A percentile compares a stretch with the other conserved stretches of the same genome.
These are phyloP conservation scores for Candida methanosorbosa DNA, from an alignment of 805 yeast genomes.

Conservation along the genomic window DNA sequence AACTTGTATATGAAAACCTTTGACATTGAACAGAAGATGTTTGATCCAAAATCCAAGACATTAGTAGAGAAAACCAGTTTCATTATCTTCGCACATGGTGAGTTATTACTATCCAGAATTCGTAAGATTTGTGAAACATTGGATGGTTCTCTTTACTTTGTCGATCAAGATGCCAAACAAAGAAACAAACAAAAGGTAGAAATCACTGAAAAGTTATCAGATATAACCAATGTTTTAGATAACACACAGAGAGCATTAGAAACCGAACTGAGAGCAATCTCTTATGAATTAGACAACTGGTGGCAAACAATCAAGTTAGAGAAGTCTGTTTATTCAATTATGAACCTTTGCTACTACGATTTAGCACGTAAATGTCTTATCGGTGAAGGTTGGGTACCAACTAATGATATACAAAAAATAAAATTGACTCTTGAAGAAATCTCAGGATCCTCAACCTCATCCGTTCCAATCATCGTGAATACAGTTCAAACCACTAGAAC, in stretches of 20 bases:
- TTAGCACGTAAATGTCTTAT: conserved; percentile 54
- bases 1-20: conserved; percentile 71
- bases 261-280: conserved; percentile 58
- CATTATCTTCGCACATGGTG: conserved; percentile 88
- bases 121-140: conserved; percentile 82
- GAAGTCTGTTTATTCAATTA: conserved; percentile 45
- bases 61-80: conserved; percentile 71
- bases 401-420: conserved; percentile 38
- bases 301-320: conserved; percentile 45
- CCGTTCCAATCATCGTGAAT: conserved; percentile 31
- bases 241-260: conserved; percentile 44
- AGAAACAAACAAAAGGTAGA: conserved; percentile 30
- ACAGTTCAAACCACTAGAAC: conserved; percentile 67
- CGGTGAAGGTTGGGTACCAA: conserved; percentile 73
- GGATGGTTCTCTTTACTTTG: conserved; percentile 69
- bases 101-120: conserved; percentile 60
- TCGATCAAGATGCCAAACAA: conserved; percentile 33
- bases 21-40: conserved; percentile 62
- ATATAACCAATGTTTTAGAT: conserved; percentile 39
- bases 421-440: conserved; percentile 35
- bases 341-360: conserved; percentile 65
- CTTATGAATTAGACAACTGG: conserved; percentile 56
- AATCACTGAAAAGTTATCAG: conserved; percentile 43
- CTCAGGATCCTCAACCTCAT: conserved; percentile 8
- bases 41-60: conserved; percentile 49